Conservation (phyloP, 495 filamentous ascomycete genomes). For the Xylaria palmicola region DNA sequence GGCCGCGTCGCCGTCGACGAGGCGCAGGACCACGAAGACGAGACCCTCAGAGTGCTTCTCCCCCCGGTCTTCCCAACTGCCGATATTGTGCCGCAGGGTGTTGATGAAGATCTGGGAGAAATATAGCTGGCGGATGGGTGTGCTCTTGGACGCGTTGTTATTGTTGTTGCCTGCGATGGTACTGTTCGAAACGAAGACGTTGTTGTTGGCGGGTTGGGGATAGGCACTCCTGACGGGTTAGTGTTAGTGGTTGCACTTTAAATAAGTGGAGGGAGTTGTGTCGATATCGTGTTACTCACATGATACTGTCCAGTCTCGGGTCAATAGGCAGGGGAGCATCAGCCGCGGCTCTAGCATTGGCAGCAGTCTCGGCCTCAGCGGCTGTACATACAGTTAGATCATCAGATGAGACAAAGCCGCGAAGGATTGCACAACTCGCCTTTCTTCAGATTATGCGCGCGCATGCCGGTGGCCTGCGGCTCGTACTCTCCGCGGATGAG, state of each 20-base stretch:
- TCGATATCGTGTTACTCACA: background rate
- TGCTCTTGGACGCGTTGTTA: slow-evolving; percentile 8
- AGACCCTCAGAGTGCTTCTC: background rate
- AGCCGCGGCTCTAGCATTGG: background rate
- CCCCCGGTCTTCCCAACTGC: background rate
- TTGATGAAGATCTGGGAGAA: background rate
- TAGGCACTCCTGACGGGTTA: background rate
- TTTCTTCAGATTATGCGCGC: background rate
- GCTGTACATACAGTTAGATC: background rate
- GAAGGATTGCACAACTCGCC: background rate
- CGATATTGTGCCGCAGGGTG: background rate
- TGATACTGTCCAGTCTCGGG: background rate
- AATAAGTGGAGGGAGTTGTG: background rate
- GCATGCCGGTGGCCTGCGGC: slow-evolving; percentile 1
- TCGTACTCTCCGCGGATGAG: background rate
- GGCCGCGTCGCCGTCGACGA: background rate
- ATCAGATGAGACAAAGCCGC: background rate
- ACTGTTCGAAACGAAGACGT: background rate
- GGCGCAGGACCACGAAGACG: background rate
- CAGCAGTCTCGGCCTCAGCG: background rate
- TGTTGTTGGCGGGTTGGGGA: background rate
- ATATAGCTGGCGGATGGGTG: background rate
- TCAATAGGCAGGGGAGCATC: background rate
- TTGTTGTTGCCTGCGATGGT: background rate
- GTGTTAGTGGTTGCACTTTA: too few relatives aligned